phyloP scores from a whole-genome alignment of 371 early-diverging fungal genomes.

The Zopfochytrium polystomum region DNA sequence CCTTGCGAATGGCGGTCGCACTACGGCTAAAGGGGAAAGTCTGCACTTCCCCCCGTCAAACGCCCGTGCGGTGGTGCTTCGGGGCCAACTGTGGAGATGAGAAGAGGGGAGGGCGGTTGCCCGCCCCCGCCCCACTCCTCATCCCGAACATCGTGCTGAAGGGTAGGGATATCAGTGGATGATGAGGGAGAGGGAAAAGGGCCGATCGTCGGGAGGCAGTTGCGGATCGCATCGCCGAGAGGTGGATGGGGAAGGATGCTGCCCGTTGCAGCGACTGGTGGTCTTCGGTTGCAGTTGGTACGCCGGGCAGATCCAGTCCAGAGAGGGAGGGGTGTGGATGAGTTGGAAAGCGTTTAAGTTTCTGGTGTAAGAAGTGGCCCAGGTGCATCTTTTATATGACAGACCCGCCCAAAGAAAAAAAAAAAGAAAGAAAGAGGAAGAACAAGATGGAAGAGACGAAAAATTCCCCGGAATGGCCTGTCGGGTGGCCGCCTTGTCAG shows the following conservation, averaged over 20 bases:
- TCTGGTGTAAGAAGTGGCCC: not conserved
- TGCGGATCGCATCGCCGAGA: no score
- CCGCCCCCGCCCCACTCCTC: no score
- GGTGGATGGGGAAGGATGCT: not conserved
- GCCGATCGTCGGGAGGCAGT: no score
- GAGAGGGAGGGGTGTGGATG: not conserved
- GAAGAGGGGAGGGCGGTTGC: not conserved
- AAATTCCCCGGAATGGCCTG: no score
- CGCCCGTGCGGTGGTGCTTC: constrained; percentile 5
- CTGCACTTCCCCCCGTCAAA: not conserved
- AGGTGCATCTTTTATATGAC: not conserved
- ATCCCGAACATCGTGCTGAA: no score
- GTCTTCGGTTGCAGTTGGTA: not conserved
- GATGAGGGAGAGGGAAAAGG: no score
- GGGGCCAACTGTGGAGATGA: not conserved
- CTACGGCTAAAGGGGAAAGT: constrained; percentile 2
- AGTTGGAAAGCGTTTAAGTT: not conserved
- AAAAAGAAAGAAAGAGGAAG: not conserved
- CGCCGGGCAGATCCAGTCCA: not conserved
- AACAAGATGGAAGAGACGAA: not conserved
- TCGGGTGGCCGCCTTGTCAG: no score
- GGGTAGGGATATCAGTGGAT: no score
- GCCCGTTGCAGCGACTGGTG: not conserved
- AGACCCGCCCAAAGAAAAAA: not conserved
- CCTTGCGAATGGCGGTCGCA: constrained; percentile 2